Conservation (phyloP, 805 yeast genomes). For the Saturnispora saitoi region DNA sequence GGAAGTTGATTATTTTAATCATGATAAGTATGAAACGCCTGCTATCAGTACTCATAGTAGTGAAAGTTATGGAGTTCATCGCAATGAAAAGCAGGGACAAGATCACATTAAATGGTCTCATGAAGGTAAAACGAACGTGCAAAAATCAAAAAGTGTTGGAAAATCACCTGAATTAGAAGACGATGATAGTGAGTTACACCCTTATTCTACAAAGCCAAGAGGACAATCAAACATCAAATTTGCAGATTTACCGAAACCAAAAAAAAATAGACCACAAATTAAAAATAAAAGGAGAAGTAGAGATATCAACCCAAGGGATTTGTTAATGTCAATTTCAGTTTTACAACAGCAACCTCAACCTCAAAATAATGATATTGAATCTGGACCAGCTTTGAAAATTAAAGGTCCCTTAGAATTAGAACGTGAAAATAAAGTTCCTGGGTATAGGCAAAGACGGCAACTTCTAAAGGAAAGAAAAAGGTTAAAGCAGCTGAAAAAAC, state of each 20-base stretch:
- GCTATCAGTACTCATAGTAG: neutral
- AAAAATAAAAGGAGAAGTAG: slow-evolving; percentile 17
- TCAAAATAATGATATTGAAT: slow-evolving; percentile 34
- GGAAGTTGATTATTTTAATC: neutral
- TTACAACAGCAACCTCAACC: slow-evolving; percentile 45
- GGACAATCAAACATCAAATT: slow-evolving; percentile 40
- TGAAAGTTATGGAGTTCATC: neutral
- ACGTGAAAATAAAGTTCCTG: slow-evolving; percentile 12
- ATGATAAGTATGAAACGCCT: neutral
- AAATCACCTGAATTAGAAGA: neutral
- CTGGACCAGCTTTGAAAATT: slow-evolving; percentile 73
- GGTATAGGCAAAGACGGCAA: slow-evolving; percentile 20
- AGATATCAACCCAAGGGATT: slow-evolving; percentile 73
- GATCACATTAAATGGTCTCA: too few species aligned
- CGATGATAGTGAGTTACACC: neutral
- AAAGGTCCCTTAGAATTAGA: slow-evolving; percentile 72
- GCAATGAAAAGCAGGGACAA: neutral
- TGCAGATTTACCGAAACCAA: slow-evolving; percentile 51
- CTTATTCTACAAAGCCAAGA: neutral
- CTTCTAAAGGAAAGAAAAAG: slow-evolving; percentile 15
- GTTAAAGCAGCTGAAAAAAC: slow-evolving; percentile 4
- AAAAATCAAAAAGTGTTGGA: neutral
- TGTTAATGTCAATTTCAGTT: slow-evolving; percentile 77
- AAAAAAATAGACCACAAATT: slow-evolving; percentile 23
- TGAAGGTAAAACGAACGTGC: neutral